Evolutionary conservation across 192 early-diverging fungal species (phyloP).

Genomic region (Powellomyces hirtus): DNA sequence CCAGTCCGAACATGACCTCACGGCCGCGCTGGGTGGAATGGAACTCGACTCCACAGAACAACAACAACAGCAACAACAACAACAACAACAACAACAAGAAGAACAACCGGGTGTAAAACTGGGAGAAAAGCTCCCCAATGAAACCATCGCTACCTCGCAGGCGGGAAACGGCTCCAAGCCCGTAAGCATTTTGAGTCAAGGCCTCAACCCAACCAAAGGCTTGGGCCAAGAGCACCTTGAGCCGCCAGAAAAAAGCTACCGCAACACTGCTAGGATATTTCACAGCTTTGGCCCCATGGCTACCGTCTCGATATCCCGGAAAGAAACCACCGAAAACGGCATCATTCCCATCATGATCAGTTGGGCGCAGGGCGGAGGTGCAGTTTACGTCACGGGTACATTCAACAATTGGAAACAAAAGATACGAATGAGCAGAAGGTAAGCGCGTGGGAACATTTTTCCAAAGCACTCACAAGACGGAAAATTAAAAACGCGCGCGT

Average conservation of each 20-base stretch:
- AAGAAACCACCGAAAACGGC: neutral
- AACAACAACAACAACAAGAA: neutral
- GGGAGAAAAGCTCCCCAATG: neutral
- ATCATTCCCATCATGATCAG: slow-evolving; percentile 85
- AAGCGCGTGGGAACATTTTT: neutral
- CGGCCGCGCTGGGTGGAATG: slow-evolving; percentile 16
- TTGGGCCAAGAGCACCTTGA: neutral
- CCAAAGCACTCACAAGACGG: neutral
- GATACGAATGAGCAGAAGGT: slow-evolving; percentile 64
- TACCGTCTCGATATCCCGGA: neutral
- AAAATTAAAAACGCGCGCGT: no score
- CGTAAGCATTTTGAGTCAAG: neutral
- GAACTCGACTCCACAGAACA: neutral
- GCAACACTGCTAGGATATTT: slow-evolving; percentile 32
- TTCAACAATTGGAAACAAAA: slow-evolving; percentile 98
- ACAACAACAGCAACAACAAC: neutral
- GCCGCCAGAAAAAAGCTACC: slow-evolving; percentile 22
- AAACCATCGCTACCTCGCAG: no score
- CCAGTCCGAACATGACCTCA: slow-evolving; percentile 9
- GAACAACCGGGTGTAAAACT: neutral
- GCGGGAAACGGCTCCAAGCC: neutral
- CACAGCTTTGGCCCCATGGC: slow-evolving; percentile 30
- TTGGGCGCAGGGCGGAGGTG: slow-evolving; percentile 79
- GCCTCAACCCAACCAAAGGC: neutral
- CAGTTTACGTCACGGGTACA: slow-evolving; percentile 91